These are phyloP conservation scores for Betula pendula DNA, from an alignment of 306 rosid species.

Conservation along the genomic window DNA sequence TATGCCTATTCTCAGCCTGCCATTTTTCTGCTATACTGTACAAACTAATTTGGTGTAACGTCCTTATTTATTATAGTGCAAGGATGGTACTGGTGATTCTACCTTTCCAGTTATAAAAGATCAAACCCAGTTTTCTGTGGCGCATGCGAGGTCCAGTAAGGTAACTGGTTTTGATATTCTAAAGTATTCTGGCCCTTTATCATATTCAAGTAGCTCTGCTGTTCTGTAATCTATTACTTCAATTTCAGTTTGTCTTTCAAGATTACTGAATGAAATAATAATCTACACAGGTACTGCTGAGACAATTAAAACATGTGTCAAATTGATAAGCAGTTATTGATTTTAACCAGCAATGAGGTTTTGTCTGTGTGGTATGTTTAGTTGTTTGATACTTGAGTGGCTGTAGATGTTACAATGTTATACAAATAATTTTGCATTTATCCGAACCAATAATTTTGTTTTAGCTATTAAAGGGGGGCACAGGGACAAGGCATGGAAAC, in stretches of 20 bases:
- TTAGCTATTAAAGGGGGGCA: not conserved
- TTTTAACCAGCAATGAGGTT: not conserved
- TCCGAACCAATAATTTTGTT: not conserved
- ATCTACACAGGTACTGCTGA: not conserved
- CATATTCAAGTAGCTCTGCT: not conserved
- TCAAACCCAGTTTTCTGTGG: slow-evolving; percentile 83
- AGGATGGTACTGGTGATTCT: slow-evolving; percentile 85
- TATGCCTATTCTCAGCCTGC: slow-evolving; percentile 20
- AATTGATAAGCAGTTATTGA: not conserved
- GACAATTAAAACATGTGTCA: not conserved
- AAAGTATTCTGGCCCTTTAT: not conserved
- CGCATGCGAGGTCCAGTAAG: slow-evolving; percentile 95
- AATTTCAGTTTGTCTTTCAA: not conserved
- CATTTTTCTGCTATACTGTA: slow-evolving; percentile 11
- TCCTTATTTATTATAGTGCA: slow-evolving; percentile 45
- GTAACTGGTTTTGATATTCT: slow-evolving; percentile 37
- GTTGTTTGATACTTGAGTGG: not conserved
- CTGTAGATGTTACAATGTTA: not conserved
- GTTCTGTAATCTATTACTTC: not conserved
- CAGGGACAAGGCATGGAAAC: not conserved
- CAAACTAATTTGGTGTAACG: not conserved
- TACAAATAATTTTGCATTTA: not conserved
- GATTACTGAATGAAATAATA: not conserved
- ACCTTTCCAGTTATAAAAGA: slow-evolving; percentile 85
- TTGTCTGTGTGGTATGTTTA: not conserved